A percentile compares a stretch with the other conserved stretches of the same genome.
Evolutionary conservation across 2,329 filamentous ascomycete genomes (phyloP).

Genomic region (Pseudopithomyces chartarum): DNA sequence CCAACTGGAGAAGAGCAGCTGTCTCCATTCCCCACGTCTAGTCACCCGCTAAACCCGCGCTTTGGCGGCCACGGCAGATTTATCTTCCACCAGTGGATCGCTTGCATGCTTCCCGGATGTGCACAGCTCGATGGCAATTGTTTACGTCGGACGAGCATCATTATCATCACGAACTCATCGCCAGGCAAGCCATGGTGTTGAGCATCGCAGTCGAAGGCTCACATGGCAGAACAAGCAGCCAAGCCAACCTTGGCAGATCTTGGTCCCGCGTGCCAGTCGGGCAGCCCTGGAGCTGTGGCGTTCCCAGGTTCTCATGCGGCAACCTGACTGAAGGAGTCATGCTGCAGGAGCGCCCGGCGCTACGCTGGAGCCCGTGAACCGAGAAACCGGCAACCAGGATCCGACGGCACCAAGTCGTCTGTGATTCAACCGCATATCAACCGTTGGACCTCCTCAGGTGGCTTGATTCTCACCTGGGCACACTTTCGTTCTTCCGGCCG

Average conservation of each 20-base stretch:
- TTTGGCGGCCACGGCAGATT: background rate
- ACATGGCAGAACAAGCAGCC: background rate
- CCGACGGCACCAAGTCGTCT: no score
- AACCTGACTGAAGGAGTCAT: background rate
- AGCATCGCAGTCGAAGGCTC: background rate
- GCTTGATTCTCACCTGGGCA: no score
- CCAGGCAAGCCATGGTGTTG: slow-evolving; percentile 3
- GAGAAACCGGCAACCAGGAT: background rate
- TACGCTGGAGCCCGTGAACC: background rate
- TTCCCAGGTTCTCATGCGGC: background rate
- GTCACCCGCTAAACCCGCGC: background rate
- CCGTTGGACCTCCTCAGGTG: background rate
- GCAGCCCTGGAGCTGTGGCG: background rate
- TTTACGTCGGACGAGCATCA: background rate
- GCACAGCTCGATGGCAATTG: background rate
- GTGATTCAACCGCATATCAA: background rate
- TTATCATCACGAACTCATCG: background rate
- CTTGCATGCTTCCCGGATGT: background rate
- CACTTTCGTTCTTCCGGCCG: no score
- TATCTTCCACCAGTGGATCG: slow-evolving; percentile 4
- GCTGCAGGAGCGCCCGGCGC: background rate
- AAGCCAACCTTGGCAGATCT: slow-evolving; percentile 2
- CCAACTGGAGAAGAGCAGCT: slow-evolving; percentile 1
- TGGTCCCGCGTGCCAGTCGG: background rate
- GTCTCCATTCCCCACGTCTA: slow-evolving; percentile 1